Evolutionary conservation across 192 early-diverging fungal genomes (phyloP).

Genomic region (Linnemannia schmuckeri): DNA sequence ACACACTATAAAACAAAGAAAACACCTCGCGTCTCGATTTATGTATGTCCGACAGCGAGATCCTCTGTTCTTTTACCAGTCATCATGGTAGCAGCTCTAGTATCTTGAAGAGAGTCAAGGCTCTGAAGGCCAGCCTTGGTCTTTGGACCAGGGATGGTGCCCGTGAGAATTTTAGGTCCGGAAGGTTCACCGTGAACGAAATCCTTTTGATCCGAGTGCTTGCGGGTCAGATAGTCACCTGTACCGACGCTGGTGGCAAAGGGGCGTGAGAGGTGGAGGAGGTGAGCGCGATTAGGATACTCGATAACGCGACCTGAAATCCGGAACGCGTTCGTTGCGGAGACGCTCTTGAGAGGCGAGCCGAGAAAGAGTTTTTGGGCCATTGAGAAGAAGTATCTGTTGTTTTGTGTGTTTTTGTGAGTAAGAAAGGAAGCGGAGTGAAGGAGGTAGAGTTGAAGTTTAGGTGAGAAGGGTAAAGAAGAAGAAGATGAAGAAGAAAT

Average conservation of each 20-base stretch:
- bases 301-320: background rate
- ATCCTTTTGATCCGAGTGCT: constrained; percentile 31
- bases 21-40: background rate
- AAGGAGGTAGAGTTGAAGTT: background rate
- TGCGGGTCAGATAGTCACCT: constrained; percentile 8
- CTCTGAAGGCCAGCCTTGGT: constrained; percentile 64
- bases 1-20: background rate
- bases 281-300: background rate
- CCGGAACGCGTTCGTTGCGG: background rate
- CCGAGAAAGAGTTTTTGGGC: background rate
- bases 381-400: background rate
- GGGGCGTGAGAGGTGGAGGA: constrained; percentile 6
- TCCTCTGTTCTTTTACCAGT: constrained; percentile 39
- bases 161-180: constrained; percentile 63
- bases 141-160: constrained; percentile 71
- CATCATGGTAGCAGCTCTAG: constrained; percentile 73
- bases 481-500: background rate
- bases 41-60: background rate
- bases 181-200: constrained; percentile 67
- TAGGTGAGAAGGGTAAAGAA: background rate
- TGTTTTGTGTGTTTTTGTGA: background rate
- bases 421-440: background rate
- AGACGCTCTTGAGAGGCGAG: constrained; percentile 7
- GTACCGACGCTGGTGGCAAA: constrained; percentile 15
- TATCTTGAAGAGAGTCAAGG: constrained; percentile 72